Evolutionary conservation across 768 basidiomycete species (phyloP), one percentile per base, ranked within the genome.

Genomic region (Rhodotorula kratochvilovae): DNA sequence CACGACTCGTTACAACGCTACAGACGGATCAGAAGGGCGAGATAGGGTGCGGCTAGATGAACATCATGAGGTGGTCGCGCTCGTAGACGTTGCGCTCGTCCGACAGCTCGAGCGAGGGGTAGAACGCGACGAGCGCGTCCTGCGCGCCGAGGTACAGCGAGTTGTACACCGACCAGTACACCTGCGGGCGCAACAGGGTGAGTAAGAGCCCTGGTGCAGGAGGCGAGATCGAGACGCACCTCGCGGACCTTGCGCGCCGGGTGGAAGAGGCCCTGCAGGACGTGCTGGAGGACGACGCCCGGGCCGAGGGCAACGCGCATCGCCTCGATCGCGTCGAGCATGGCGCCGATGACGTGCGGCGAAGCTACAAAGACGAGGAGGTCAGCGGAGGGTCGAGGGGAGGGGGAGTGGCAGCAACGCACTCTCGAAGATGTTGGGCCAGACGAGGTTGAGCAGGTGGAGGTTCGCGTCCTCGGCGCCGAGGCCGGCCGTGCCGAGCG

Each of bases 391-490:
- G 39, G 39, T n/a, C 29, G 54, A 50, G 42, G 19, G 21, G 51
- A 31, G 12, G 25, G 36, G 45, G 31, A 59, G 39, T 27, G 13
- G 7, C 21, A 11, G 12, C 27, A 15, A 66, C 70, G 57, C 39
- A 73, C 74, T 73, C 83, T 97, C 95, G 80, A 97, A 98, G 81
- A 93, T 94, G 79, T 98, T 98, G 3, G 96, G 96, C 94, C 94
- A 98, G 23, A 98, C 90, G 36, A 99, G 86, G 80, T 99, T 99
- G 89, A 98, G 91, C 60, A 98, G 82, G 79, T 99, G 96, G 63
- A 92, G 85, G 87, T 98, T 91, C 21, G 95, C 95, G 81, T 99
- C 96, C 82, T 99, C 96, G 77, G 92, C 94, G 1, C 96, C 95
- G 36, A 98, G 85, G 57, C 96, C 96, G 1, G 96, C 94, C 12